Conservation (phyloP, 495 filamentous ascomycete species). For the Aspergillus steynii region DNA sequence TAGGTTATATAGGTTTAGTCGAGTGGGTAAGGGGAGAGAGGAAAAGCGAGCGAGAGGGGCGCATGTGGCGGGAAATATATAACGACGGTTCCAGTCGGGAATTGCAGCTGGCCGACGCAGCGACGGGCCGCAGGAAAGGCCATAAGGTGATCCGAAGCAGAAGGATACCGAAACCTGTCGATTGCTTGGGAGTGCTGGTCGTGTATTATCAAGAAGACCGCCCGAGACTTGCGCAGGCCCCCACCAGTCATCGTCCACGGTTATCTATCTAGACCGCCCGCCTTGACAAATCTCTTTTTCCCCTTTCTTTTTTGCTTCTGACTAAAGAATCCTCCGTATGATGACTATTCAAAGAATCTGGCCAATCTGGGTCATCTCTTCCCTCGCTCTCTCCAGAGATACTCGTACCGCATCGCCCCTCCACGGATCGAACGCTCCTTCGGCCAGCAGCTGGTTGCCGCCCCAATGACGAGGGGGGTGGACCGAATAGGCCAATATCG, state of each 20-base stretch:
- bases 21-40: slow-evolving; percentile 10
- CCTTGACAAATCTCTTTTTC: slow-evolving; percentile 15
- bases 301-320: background rate
- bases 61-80: slow-evolving; percentile 24
- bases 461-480: slow-evolving; percentile 11
- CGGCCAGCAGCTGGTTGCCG: background rate
- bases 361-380: background rate
- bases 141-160: slow-evolving; percentile 44
- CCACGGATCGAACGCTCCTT: background rate
- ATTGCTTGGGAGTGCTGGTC: slow-evolving; percentile 26
- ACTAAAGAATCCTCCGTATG: too few species aligned
- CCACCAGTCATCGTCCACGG: slow-evolving; percentile 21
- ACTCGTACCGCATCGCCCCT: background rate
- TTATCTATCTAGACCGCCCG: slow-evolving; percentile 13
- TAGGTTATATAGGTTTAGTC: slow-evolving; percentile 14
- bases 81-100: slow-evolving; percentile 20
- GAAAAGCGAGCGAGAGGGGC: slow-evolving; percentile 17
- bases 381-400: too few species aligned
- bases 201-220: slow-evolving; percentile 42
- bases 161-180: slow-evolving; percentile 48
- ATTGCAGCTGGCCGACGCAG: slow-evolving; percentile 11
- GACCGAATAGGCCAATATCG: slow-evolving; percentile 11
- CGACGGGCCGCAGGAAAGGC: slow-evolving; percentile 17
- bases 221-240: slow-evolving; percentile 34
- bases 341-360: background rate